Evolutionary conservation across 139 green algal genomes (phyloP).

Genomic region (Dunaliella primolecta): DNA sequence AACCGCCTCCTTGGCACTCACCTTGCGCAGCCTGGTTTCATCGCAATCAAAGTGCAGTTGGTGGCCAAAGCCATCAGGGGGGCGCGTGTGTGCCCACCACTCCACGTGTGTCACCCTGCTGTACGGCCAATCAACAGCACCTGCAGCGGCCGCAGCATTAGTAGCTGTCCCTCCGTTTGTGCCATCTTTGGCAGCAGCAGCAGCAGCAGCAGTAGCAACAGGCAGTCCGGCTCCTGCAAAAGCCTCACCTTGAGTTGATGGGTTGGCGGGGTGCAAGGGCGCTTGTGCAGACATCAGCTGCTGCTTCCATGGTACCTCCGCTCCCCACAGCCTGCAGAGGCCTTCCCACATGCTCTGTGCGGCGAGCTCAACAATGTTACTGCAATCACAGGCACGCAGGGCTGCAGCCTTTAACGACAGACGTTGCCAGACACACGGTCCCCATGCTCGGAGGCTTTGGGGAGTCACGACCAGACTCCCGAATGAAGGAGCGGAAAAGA

Average conservation of each 20-base stretch:
- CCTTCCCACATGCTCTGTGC: slow-evolving; percentile 8
- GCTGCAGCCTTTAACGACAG: no score
- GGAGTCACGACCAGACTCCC: background rate
- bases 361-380: slow-evolving; percentile 25
- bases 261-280: background rate
- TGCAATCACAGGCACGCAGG: background rate
- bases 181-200: background rate
- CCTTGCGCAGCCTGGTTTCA: slow-evolving; percentile 29
- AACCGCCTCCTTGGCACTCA: background rate
- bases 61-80: background rate
- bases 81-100: slow-evolving; percentile 44
- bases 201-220: background rate
- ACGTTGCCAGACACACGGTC: no score
- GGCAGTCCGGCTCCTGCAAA: background rate
- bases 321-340: background rate
- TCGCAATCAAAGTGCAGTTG: slow-evolving; percentile 47
- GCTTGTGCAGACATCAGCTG: background rate
- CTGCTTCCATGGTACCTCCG: slow-evolving; percentile 1
- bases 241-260: background rate
- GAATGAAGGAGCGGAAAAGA: background rate
- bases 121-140: background rate
- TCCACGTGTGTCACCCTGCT: slow-evolving; percentile 24
- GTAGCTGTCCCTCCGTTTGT: background rate
- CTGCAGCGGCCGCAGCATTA: background rate
- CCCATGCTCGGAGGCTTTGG: no score